Percentiles rank a stretch among this genome's conserved stretches.
Conservation (phyloP, 2,329 filamentous ascomycete species). For the Myrmaecium sp. region DNA sequence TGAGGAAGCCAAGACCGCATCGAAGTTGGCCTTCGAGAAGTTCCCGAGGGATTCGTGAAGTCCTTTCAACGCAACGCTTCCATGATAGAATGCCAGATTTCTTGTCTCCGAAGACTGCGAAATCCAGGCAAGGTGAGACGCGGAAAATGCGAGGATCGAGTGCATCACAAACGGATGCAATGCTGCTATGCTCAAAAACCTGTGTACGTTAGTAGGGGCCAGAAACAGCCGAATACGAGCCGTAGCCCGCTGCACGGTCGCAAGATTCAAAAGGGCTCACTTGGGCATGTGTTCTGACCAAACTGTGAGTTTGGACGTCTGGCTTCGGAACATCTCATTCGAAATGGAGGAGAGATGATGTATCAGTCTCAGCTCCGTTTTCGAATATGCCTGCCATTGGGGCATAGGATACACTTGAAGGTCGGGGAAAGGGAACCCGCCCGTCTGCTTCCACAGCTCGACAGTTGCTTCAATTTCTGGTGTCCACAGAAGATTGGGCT, state of each 20-base stretch:
- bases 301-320: conserved; percentile 69
- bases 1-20: conserved; percentile 81
- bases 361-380: conserved; percentile 71
- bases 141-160: conserved; percentile 81
- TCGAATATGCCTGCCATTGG: conserved; percentile 53
- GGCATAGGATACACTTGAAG: conserved; percentile 61
- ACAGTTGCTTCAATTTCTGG: conserved; percentile 70
- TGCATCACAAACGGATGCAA: conserved; percentile 85
- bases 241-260: conserved; percentile 6
- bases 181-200: conserved; percentile 67
- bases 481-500: conserved; percentile 61
- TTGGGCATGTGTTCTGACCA: conserved; percentile 89
- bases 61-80: conserved; percentile 69
- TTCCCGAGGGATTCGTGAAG: conserved; percentile 72
- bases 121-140: conserved; percentile 80
- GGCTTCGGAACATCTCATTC: conserved; percentile 59
- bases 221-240: conserved; percentile 13
- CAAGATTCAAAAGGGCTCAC: conserved; percentile 37
- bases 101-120: conserved; percentile 72
- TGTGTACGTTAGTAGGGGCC: conserved; percentile 24
- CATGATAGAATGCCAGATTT: conserved; percentile 79
- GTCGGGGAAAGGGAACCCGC: conserved; percentile 70
- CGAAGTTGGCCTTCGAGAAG: conserved; percentile 74
- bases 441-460: conserved; percentile 67
- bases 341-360: conserved; percentile 81